Conservation (phyloP, 176 grass and related monocot genomes). For the Carex kokanica region DNA sequence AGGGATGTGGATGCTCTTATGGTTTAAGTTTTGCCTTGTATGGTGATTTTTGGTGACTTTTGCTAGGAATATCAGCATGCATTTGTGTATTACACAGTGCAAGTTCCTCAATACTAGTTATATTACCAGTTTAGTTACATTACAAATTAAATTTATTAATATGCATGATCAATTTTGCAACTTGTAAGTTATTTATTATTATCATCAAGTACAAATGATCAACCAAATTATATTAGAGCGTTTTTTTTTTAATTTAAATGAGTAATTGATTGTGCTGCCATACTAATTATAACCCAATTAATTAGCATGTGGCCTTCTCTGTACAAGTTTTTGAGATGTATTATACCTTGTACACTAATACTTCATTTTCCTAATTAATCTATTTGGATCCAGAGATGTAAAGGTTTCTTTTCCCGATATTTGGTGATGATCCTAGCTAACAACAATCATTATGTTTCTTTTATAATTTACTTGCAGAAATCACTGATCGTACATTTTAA, state of each 20-base stretch:
- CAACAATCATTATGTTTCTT: constrained; percentile 13
- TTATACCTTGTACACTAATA: not conserved
- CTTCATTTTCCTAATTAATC: not conserved
- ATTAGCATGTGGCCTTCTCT: not conserved
- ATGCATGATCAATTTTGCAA: not conserved
- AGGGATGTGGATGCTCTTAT: no score
- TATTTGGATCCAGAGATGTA: constrained; percentile 11
- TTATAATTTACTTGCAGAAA: not conserved
- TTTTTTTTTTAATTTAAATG: not conserved
- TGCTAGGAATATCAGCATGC: no score
- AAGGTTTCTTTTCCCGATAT: not conserved
- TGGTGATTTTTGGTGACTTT: no score
- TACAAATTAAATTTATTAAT: not conserved
- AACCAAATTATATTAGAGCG: not conserved
- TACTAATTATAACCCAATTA: constrained; percentile 6
- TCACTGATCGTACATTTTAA: not conserved
- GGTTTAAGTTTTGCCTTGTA: no score
- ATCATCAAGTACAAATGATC: constrained; percentile 7
- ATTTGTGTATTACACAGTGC: no score
- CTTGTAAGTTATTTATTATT: not conserved
- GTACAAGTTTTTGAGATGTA: not conserved
- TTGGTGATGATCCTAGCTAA: not conserved
- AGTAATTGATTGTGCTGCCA: constrained; percentile 1
- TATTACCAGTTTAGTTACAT: not conserved
- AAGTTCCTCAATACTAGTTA: not conserved